Base-by-base conservation (phyloP, 768 basidiomycete species). In the Leucosporidium scottii region DNA sequence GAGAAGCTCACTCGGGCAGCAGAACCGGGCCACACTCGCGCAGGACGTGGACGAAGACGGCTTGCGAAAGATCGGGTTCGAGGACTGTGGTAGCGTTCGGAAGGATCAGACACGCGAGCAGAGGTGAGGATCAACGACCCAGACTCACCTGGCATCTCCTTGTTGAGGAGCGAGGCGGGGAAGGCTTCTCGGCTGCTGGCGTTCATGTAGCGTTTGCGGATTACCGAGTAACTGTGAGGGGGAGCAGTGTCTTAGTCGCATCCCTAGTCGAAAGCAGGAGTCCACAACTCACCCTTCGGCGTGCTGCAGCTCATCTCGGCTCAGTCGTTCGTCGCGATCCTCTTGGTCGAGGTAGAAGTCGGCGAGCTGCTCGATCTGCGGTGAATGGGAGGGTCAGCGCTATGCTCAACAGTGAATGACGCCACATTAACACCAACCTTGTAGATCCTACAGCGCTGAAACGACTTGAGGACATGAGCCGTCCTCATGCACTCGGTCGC, bases 401-500 rank as follows among this genome's bases (percentile, higher is more conserved):
- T n/a, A n/a, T n/a, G n/a, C n/a, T n/a, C n/a, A n/a, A n/a, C n/a
- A 3, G 28, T 62, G 18, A n/a, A n/a, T n/a, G n/a, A n/a, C n/a
- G n/a, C 49, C 9, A 17, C n/a, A 5, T 10, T 5, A 34, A 34
- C 34, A 34, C 34, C 34, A 31, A 68, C 70, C 56, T 71, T 71
- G 64, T 57, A 65, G 49, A 71, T 65, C 61, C 70, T 64, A 49
- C 65, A 61, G 36, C 70, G 48, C 0, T 64, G 65, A 23, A 31
- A 71, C 66, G 64, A 65, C 61, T 71, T 71, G 44, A 71, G 58
- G 5, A 63, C 64, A 60, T 71, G 67, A 20, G 66, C 61, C 2
- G 59, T 67, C 3, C 70, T 59, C 70, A 71, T 71, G 61, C 68
- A 68, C 62, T 71, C 70, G 1, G 62, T 64, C 12, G 70, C 70